Base-by-base conservation (phyloP, 2,329 filamentous ascomycete species). In the Exophiala sp. region DNA sequence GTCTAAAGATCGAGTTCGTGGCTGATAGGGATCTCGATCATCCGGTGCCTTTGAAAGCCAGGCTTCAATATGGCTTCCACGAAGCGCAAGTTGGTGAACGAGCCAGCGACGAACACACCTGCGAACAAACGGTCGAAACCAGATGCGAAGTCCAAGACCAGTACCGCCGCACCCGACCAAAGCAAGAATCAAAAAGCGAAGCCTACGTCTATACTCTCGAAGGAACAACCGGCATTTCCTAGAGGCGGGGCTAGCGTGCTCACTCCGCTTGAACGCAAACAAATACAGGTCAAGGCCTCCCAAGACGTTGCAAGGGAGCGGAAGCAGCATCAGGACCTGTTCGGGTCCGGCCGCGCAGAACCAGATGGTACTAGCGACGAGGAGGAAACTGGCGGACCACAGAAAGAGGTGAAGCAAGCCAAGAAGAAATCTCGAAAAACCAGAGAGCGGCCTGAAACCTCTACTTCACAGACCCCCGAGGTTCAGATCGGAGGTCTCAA, bases 181-280 rank as follows among this genome's bases (percentile, higher is more conserved):
- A 36, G 55, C 18, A 50, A 49, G 34, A 43, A 4, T 24, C 43
- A 43, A 29, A 53, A 61, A 38, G 43, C 58, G 29, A 61, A 57
- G 29, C 48, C 60, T 43, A 49, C 45, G 12, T 63, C 57, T 49
- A 20, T 62, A 9, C 36, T 64, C 52, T 51, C 59, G 38, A 61
- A 94, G 62, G 94, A 97, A 62, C 94, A 96, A 68, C 85, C 86
- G 33, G 79, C 92, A 41, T 99, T 99, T 66, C 92, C 94, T 62
- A 84, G 94, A 78, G 94, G 94, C 52, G 95, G 94, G 40, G 92
- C 85, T 49, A 95, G 89, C 67, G 80, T 96, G 48, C 76, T 99
- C 68, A 96, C 94, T 1, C 91, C 94, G 16, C 77, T 99, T 47
- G 94, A 99, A 71, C 88, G 95, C 69, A 96, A 96, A 75, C 90